Percentiles rank a stretch among this genome's conserved stretches.
These are phyloP conservation scores for Candida ascalaphidarum DNA, from an alignment of 805 yeast species.

Conservation along the genomic window DNA sequence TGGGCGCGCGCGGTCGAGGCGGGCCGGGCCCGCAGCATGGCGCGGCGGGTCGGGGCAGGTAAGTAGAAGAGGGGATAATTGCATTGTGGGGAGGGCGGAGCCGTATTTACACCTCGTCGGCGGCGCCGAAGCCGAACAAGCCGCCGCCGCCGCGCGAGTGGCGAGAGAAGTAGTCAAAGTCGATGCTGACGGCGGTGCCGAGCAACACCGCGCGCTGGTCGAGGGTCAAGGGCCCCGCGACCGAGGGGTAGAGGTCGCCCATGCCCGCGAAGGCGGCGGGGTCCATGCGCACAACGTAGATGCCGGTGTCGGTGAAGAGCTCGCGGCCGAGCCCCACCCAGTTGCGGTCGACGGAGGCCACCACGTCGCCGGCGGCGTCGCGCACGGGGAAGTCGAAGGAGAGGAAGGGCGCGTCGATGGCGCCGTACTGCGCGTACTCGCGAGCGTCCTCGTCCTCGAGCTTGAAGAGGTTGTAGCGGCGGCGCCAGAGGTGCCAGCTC, in stretches of 20 bases:
- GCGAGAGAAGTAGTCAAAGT: conserved; percentile 94
- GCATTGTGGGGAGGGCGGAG: too few relatives aligned
- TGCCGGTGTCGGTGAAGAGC: conserved; percentile 90
- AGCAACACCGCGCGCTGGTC: conserved; percentile 82
- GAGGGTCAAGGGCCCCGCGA: conserved; percentile 49
- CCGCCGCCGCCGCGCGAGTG: conserved; percentile 54
- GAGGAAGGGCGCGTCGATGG: conserved; percentile 78
- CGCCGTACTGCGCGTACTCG: conserved; percentile 71
- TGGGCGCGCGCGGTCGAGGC: conserved; percentile 15
- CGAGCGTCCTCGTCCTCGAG: conserved; percentile 31
- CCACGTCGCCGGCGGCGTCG: conserved; percentile 47
- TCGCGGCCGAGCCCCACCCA: conserved; percentile 96
- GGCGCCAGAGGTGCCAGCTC: conserved; percentile 92
- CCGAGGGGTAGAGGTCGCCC: conserved; percentile 41
- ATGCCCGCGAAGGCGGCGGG: conserved; percentile 56
- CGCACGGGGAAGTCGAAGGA: conserved; percentile 78
- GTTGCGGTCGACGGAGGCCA: conserved; percentile 80
- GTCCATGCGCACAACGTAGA: conserved; percentile 80
- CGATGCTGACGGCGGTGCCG: conserved; percentile 86
- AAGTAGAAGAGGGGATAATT: too few relatives aligned
- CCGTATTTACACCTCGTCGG: conserved; percentile 8
- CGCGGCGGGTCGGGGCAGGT: too few relatives aligned
- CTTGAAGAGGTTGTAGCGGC: conserved; percentile 74
- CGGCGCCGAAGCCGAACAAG: conserved; percentile 28
- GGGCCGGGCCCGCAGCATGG: conserved; percentile 5